Conservation (phyloP, 257 asterid species). For the Przewalskia tangutica region DNA sequence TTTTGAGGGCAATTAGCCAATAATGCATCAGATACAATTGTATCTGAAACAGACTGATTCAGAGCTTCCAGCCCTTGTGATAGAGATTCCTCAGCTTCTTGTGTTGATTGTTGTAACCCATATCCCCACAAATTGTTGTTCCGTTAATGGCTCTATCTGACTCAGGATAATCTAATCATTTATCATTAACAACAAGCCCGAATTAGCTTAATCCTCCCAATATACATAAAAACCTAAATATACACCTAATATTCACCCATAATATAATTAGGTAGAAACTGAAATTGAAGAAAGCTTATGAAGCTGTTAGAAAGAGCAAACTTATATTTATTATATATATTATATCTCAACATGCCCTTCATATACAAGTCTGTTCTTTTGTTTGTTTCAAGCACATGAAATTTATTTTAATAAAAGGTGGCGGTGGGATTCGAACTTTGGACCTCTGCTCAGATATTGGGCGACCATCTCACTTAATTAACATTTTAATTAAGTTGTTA, state of each 20-base stretch:
- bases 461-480: too few species aligned
- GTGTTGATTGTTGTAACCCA: constrained; percentile 62
- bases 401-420: too few species aligned
- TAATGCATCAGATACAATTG: constrained; percentile 61
- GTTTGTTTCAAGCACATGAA: too few species aligned
- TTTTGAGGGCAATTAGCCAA: constrained; percentile 39
- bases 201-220: background rate
- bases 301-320: too few species aligned
- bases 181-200: background rate
- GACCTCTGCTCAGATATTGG: too few species aligned
- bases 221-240: background rate
- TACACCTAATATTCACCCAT: background rate
- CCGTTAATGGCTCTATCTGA: constrained; percentile 64
- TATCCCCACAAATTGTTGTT: constrained; percentile 52
- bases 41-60: constrained; percentile 45
- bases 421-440: too few species aligned
- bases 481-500: too few species aligned
- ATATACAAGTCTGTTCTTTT: too few species aligned
- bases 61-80: constrained; percentile 60
- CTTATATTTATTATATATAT: too few species aligned
- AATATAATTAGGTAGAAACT: background rate
- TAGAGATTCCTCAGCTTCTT: constrained; percentile 74
- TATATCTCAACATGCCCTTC: too few species aligned
- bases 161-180: constrained; percentile 36
- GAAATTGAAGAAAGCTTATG: too few species aligned